phyloP scores from a whole-genome alignment of 2,329 filamentous ascomycete species.

The Penicillium freii region DNA sequence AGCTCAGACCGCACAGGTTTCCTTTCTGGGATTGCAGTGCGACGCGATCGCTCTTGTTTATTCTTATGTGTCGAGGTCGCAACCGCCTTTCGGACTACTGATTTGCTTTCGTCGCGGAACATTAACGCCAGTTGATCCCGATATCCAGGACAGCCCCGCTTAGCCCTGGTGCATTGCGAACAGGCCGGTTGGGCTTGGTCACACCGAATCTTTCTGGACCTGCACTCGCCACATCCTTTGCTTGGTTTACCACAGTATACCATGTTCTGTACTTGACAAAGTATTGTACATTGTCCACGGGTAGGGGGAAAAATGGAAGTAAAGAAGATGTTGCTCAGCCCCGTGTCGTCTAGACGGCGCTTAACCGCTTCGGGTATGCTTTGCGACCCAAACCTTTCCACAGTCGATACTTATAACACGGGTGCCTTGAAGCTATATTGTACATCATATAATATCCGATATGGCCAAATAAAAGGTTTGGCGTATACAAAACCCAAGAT shows the following conservation, averaged over 20 bases:
- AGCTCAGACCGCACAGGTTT: conserved; percentile 12
- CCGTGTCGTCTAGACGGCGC: not conserved
- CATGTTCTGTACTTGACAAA: conserved; percentile 26
- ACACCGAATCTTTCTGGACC: conserved; percentile 50
- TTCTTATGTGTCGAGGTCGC: conserved; percentile 32
- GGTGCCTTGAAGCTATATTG: not conserved
- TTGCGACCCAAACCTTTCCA: conserved; percentile 6
- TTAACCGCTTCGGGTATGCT: conserved; percentile 11
- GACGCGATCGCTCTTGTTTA: conserved; percentile 20
- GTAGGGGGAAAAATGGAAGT: not conserved
- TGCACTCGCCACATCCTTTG: conserved; percentile 46
- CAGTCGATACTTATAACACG: not conserved
- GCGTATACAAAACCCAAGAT: not conserved
- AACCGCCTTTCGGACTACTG: conserved; percentile 58
- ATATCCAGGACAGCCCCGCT: conserved; percentile 62
- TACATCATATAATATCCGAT: not conserved
- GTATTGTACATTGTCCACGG: not conserved
- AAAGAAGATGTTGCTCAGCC: not conserved
- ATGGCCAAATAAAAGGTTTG: no score
- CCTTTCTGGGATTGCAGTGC: conserved; percentile 28
- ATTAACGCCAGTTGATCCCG: conserved; percentile 63
- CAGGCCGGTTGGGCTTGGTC: conserved; percentile 61
- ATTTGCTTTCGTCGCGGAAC: conserved; percentile 65
- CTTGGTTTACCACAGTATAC: conserved; percentile 47
- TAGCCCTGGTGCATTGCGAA: conserved; percentile 60